A percentile compares a stretch with the other conserved stretches of the same genome.
phyloP scores from a whole-genome alignment of 768 basidiomycete genomes.

The Auricularia auricula-judae region DNA sequence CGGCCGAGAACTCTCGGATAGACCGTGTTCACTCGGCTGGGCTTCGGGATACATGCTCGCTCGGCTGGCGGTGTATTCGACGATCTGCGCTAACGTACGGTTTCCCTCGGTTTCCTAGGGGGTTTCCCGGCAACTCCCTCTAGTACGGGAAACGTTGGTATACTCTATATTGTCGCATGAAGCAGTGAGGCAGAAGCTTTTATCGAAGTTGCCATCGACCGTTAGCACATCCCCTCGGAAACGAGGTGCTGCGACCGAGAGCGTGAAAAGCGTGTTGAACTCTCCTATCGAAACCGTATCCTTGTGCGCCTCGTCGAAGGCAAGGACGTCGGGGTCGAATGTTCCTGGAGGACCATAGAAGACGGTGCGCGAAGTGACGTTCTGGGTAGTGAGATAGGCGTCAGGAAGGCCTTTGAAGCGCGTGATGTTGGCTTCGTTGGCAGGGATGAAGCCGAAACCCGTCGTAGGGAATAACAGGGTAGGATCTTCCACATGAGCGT shows the following conservation, averaged over 20 bases:
- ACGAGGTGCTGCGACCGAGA: background rate
- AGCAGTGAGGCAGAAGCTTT: background rate
- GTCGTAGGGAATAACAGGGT: background rate
- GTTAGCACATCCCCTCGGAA: background rate
- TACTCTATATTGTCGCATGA: background rate
- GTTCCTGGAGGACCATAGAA: background rate
- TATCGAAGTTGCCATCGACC: background rate
- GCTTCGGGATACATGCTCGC: too few relatives aligned
- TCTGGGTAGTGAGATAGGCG: background rate
- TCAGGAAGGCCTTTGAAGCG: background rate
- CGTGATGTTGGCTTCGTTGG: background rate
- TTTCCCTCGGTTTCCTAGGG: too few relatives aligned
- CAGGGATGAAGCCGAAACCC: background rate
- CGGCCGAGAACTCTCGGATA: too few relatives aligned
- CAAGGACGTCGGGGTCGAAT: background rate
- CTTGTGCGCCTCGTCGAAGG: background rate
- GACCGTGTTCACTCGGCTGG: too few relatives aligned
- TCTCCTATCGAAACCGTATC: background rate
- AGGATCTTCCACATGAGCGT: background rate
- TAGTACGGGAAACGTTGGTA: too few relatives aligned
- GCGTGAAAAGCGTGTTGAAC: background rate
- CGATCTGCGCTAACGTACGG: too few relatives aligned
- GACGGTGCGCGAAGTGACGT: background rate
- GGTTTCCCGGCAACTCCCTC: too few relatives aligned
- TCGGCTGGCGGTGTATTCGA: too few relatives aligned